Percentiles rank a stretch among this genome's conserved stretches.
These are phyloP conservation scores for Circinella umbellata DNA, from an alignment of 371 early-diverging fungal species.

Conservation along the genomic window DNA sequence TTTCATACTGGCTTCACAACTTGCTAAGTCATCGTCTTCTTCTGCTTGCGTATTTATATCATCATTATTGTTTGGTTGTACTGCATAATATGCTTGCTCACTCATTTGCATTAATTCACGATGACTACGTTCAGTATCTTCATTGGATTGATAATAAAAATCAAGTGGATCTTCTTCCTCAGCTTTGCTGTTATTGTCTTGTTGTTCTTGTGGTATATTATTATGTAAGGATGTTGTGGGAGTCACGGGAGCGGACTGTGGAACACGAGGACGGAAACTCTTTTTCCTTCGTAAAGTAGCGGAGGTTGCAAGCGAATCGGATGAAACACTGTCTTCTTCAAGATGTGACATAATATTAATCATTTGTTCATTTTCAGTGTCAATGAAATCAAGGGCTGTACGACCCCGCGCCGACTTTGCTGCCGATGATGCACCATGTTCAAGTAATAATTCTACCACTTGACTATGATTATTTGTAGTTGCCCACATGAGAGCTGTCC, in stretches of 20 bases:
- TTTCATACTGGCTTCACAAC: constrained; percentile 32
- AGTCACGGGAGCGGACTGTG: background rate
- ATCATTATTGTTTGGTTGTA: constrained; percentile 11
- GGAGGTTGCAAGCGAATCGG: background rate
- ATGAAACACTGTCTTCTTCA: constrained; percentile 2
- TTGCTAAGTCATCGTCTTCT: constrained; percentile 14
- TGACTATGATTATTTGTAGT: constrained; percentile 80
- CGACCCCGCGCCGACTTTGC: constrained; percentile 73
- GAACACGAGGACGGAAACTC: constrained; percentile 1
- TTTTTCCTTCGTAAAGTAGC: constrained; percentile 1
- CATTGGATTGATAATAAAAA: constrained; percentile 35
- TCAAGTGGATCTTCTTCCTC: constrained; percentile 22
- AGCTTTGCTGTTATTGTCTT: background rate
- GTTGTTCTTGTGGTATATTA: background rate
- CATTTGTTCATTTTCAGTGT: constrained; percentile 59
- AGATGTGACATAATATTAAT: constrained; percentile 43
- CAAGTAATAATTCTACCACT: constrained; percentile 75
- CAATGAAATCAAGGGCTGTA: constrained; percentile 77
- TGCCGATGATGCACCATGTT: constrained; percentile 75
- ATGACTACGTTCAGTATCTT: constrained; percentile 16
- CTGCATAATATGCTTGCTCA: constrained; percentile 14
- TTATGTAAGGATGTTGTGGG: background rate
- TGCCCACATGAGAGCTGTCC: constrained; percentile 96
- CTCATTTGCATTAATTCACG: background rate
- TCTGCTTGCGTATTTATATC: background rate